Evolutionary conservation across 345 rosid genomes (phyloP), one percentile per base, ranked within the genome.

Genomic region (Camelina sativa): DNA sequence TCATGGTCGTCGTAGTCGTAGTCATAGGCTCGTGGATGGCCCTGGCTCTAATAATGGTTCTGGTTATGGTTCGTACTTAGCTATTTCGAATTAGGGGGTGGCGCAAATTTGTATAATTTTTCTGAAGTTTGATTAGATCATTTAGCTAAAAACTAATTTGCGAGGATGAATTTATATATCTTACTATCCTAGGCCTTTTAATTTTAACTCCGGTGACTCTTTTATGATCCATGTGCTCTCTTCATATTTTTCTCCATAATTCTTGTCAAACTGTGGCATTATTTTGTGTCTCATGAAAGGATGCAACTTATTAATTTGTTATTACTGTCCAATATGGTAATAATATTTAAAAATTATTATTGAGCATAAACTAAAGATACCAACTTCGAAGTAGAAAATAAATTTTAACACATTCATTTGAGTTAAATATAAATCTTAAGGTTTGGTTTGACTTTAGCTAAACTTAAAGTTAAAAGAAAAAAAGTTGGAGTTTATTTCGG

Each of bases 21-120:
- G 8, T 56, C 59, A 50, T 61, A 75, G 56, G 74, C 28, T 58
- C 34, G 34, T 37, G 54, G 62, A 54, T 50, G 55, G 62, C 43
- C 50, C 73, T 59, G 73, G 44, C 62, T 66, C 67, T 74, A 74
- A 6, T 28, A 28, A 28, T 28, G 30, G 30, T 28, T 28, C 30
- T 52, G 44, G 52, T 40, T 28, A 23, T 67, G 63, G 63, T 41
- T 7, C 69, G 11, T 68, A 62, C 74, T 62, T 76, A 7, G 74
- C 79, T 69, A 68, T 76, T 43, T 52, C 74, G 15, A 67, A 75
- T 60, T 74, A 74, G 67, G 51, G 9, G 5, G 28, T 2, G n/a
- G 48, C 13, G 32, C 19, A 19, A 71, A 37, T 10, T n/a, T 50
- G 40, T 72, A 23, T 8, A 46, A 25, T 3, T 19, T 15, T 17